Percentiles rank a stretch among this genome's conserved stretches.
Conservation (phyloP, 257 asterid genomes). For the Solanum sitiens region DNA sequence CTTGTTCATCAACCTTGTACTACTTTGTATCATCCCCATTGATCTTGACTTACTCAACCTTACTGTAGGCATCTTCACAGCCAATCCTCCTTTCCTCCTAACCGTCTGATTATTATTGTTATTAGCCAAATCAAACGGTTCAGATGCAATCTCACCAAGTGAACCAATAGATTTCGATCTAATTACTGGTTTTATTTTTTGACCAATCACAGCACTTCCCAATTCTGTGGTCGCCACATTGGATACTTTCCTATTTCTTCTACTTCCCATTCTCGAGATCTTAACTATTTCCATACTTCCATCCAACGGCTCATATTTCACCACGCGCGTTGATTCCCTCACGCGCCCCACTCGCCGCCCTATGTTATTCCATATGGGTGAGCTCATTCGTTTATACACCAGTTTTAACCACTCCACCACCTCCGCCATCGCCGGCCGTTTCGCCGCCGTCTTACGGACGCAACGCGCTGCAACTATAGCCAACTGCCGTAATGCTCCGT, state of each 20-base stretch:
- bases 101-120: neutral
- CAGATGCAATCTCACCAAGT: slow-evolving; percentile 32
- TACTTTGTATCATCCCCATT: slow-evolving; percentile 43
- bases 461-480: slow-evolving; percentile 58
- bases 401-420: slow-evolving; percentile 43
- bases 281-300: slow-evolving; percentile 36
- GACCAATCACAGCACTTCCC: slow-evolving; percentile 11
- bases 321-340: slow-evolving; percentile 14
- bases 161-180: slow-evolving; percentile 64
- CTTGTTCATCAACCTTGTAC: slow-evolving; percentile 18
- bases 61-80: slow-evolving; percentile 36
- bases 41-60: slow-evolving; percentile 63
- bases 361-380: slow-evolving; percentile 23
- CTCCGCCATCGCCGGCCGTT: slow-evolving; percentile 79
- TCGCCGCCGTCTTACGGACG: slow-evolving; percentile 39
- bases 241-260: slow-evolving; percentile 55
- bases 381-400: slow-evolving; percentile 27
- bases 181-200: neutral
- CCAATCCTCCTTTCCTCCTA: slow-evolving; percentile 35
- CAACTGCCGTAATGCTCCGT: slow-evolving; percentile 29
- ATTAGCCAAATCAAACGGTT: slow-evolving; percentile 19
- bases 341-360: slow-evolving; percentile 54
- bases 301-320: slow-evolving; percentile 45
- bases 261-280: slow-evolving; percentile 18
- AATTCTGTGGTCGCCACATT: slow-evolving; percentile 17